Percentiles rank a stretch among this genome's conserved stretches.
Evolutionary conservation across 176 grass and related monocot genomes (phyloP).

Genomic region (Saccharum officinarum): DNA sequence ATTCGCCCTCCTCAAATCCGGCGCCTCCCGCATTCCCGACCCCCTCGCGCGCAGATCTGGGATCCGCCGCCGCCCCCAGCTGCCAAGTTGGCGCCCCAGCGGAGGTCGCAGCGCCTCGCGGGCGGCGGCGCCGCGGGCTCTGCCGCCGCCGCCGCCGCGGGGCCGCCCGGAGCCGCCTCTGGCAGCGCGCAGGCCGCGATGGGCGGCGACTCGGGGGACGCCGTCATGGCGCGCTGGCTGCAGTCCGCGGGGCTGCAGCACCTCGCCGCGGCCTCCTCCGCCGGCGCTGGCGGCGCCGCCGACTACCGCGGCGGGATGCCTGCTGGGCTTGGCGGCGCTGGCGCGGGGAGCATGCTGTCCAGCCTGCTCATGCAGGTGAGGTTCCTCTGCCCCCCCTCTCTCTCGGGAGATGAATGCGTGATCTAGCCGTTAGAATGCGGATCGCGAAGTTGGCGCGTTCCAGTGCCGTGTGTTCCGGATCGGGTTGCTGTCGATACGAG

Average conservation of each 20-base stretch:
- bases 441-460: background rate
- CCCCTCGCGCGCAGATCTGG: constrained; percentile 23
- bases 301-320: constrained; percentile 32
- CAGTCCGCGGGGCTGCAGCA: constrained; percentile 98
- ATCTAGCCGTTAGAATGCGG: constrained; percentile 30
- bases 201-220: constrained; percentile 66
- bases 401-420: background rate
- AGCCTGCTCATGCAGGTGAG: constrained; percentile 93
- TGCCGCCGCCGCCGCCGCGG: constrained; percentile 17
- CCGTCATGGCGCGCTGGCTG: constrained; percentile 94
- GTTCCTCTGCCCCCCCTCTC: background rate
- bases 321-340: constrained; percentile 41
- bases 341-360: constrained; percentile 55
- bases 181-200: constrained; percentile 32
- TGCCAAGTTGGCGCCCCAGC: constrained; percentile 96
- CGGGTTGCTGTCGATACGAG: background rate
- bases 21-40: constrained; percentile 41
- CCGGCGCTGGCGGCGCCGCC: constrained; percentile 11
- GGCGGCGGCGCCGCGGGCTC: constrained; percentile 73
- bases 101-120: constrained; percentile 89
- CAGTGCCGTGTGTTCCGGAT: background rate
- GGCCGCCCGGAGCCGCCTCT: background rate
- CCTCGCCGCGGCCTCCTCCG: constrained; percentile 57
- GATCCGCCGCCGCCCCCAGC: background rate
- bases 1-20: constrained; percentile 49